phyloP scores from a whole-genome alignment of 202 grass and related monocot species.

The Carex sylvatica region DNA sequence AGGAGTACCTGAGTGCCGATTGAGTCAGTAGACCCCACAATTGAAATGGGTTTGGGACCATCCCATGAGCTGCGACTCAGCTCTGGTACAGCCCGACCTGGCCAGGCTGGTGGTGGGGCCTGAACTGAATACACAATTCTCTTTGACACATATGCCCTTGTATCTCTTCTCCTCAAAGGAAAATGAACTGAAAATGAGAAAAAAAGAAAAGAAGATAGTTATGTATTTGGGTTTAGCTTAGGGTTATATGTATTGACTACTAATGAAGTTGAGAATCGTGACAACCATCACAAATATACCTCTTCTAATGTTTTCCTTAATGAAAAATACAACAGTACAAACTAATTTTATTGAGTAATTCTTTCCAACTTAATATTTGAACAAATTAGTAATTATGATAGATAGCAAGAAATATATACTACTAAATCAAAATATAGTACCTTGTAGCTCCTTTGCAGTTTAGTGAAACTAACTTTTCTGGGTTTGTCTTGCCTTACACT shows the following conservation, averaged over 20 bases:
- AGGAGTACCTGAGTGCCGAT: slow-evolving; percentile 87
- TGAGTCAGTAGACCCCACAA: slow-evolving; percentile 93
- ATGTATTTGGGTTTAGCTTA: not conserved
- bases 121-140: slow-evolving; percentile 61
- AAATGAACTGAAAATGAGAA: slow-evolving; percentile 54
- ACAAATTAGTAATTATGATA: no score
- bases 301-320: no score
- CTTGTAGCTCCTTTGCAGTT: no score
- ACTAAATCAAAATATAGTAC: no score
- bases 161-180: slow-evolving; percentile 55
- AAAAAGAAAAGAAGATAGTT: not conserved
- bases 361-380: no score
- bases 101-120: slow-evolving; percentile 74
- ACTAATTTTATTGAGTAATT: no score
- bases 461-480: no score
- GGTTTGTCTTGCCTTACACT: no score
- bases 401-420: no score
- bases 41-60: slow-evolving; percentile 83
- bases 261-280: not conserved
- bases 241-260: not conserved
- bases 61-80: slow-evolving; percentile 54
- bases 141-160: slow-evolving; percentile 32
- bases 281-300: not conserved
- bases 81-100: slow-evolving; percentile 70
- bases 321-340: no score